phyloP scores from a whole-genome alignment of 768 basidiomycete genomes.

The Imleria badia region DNA sequence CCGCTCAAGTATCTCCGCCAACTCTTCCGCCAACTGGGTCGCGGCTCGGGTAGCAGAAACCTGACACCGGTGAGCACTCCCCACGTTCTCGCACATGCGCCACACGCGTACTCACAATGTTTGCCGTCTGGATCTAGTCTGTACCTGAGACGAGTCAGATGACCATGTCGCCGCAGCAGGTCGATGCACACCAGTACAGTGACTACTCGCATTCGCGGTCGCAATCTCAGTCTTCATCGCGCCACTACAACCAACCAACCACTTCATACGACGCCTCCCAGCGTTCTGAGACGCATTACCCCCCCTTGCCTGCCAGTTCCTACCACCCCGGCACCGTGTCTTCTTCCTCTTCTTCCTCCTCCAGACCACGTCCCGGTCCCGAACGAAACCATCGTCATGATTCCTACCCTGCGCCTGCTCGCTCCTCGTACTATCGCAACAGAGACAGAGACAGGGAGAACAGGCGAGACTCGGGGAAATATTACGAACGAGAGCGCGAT shows the following conservation, averaged over 20 bases:
- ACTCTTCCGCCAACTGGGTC: constrained; percentile 29
- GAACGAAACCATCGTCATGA: constrained; percentile 5
- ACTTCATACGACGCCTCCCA: background rate
- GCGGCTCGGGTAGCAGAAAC: too few relatives aligned
- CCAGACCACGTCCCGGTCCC: background rate
- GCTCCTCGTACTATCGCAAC: constrained; percentile 19
- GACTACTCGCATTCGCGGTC: background rate
- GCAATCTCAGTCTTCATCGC: background rate
- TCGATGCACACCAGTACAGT: constrained; percentile 7
- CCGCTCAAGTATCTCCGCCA: too few relatives aligned
- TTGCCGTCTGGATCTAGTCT: too few relatives aligned
- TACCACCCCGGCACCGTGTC: background rate
- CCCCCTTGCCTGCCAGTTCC: constrained; percentile 10
- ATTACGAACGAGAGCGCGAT: background rate
- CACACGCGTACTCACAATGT: background rate
- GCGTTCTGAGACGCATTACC: constrained; percentile 15
- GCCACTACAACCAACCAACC: background rate
- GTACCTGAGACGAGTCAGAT: constrained; percentile 41
- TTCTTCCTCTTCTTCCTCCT: background rate
- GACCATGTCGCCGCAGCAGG: too few relatives aligned
- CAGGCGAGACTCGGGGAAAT: background rate
- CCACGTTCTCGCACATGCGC: background rate
- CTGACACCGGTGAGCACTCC: constrained; percentile 43
- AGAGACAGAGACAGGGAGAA: too few relatives aligned
- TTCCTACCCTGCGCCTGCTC: background rate